Percentiles rank a stretch among this genome's conserved stretches.
Evolutionary conservation across 257 asterid genomes (phyloP).

Genomic region (Haberlea rhodopensis): DNA sequence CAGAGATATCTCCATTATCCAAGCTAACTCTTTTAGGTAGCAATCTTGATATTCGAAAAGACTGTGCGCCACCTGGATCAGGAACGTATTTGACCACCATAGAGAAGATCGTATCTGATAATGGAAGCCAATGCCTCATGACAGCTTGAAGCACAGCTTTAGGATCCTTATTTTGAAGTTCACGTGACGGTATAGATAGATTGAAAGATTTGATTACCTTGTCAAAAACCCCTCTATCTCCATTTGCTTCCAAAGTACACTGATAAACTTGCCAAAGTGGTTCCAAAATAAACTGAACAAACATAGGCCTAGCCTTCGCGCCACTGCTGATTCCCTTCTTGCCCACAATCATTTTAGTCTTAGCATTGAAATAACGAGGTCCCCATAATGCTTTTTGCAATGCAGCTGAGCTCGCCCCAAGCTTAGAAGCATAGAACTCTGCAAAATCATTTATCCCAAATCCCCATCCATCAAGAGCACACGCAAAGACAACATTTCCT

Average conservation of each 20-base stretch:
- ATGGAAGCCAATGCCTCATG: slow-evolving; percentile 92
- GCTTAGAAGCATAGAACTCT: slow-evolving; percentile 68
- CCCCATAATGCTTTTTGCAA: slow-evolving; percentile 88
- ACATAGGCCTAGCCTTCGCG: slow-evolving; percentile 78
- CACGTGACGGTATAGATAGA: slow-evolving; percentile 79
- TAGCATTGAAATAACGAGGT: slow-evolving; percentile 61
- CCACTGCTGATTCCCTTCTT: slow-evolving; percentile 58
- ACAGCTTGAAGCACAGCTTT: slow-evolving; percentile 85
- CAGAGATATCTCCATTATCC: slow-evolving; percentile 36
- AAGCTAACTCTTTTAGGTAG: slow-evolving; percentile 62
- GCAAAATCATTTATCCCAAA: slow-evolving; percentile 66
- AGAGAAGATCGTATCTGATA: slow-evolving; percentile 69
- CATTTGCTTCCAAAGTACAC: slow-evolving; percentile 54
- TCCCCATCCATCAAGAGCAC: slow-evolving; percentile 98
- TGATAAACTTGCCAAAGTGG: slow-evolving; percentile 91
- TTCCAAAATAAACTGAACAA: slow-evolving; percentile 77
- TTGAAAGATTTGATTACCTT: slow-evolving; percentile 69
- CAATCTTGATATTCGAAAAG: slow-evolving; percentile 69
- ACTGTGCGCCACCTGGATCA: slow-evolving; percentile 73
- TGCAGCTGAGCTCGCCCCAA: slow-evolving; percentile 60
- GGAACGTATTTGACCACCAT: slow-evolving; percentile 76
- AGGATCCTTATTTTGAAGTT: slow-evolving; percentile 78
- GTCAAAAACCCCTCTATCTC: slow-evolving; percentile 50
- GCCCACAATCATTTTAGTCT: slow-evolving; percentile 75
- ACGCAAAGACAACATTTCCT: slow-evolving; percentile 87